Conservation (phyloP, 176 grass and related monocot species). For the Panicum miliaceum region DNA sequence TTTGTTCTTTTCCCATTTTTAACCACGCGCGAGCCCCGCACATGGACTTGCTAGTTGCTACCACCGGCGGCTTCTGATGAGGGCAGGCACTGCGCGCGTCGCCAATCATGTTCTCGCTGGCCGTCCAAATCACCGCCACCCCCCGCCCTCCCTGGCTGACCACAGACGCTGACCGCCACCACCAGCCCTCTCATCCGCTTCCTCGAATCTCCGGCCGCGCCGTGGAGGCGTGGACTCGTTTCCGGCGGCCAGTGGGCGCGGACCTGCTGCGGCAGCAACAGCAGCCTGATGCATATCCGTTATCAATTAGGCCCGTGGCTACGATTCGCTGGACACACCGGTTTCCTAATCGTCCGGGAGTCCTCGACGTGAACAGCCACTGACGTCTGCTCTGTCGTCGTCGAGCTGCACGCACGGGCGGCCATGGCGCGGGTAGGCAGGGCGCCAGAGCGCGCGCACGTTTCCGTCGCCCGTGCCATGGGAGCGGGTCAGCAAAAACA, state of each 20-base stretch:
- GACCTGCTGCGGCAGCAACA: neutral
- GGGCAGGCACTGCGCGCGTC: neutral
- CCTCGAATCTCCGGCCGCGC: neutral
- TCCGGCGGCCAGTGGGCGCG: neutral
- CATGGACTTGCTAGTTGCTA: neutral
- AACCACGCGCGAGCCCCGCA: neutral
- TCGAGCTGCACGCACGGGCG: neutral
- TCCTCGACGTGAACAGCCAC: neutral
- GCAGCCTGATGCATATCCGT: neutral
- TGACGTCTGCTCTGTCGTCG: neutral
- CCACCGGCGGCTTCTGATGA: neutral
- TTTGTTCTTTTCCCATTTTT: neutral
- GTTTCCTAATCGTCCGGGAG: neutral
- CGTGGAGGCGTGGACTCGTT: no score
- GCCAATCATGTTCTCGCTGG: neutral
- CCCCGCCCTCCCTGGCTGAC: neutral
- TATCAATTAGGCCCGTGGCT: neutral
- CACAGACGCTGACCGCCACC: no score
- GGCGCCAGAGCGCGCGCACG: neutral
- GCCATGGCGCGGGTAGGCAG: neutral
- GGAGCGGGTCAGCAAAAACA: neutral
- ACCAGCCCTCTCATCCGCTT: no score
- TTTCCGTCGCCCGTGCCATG: neutral
- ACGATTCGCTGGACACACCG: neutral
- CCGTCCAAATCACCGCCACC: slow-evolving; percentile 12